Conservation (phyloP, 176 grass and related monocot genomes). For the Musa acuminata region DNA sequence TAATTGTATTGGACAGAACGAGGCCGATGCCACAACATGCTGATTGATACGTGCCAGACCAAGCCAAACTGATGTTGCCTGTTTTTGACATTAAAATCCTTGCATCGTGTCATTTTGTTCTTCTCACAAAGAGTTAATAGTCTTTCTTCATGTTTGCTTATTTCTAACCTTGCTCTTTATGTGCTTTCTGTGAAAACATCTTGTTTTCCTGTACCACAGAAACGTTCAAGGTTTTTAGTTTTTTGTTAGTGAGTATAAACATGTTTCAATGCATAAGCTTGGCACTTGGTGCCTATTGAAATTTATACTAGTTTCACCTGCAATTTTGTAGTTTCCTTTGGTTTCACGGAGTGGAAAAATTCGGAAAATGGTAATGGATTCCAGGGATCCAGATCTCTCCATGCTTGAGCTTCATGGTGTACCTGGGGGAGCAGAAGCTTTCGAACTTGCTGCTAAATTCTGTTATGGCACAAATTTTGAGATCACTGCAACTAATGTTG, state of each 20-base stretch:
- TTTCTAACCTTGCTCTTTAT: neutral
- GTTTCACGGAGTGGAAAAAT: slow-evolving; percentile 41
- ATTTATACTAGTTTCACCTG: neutral
- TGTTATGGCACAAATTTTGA: slow-evolving; percentile 48
- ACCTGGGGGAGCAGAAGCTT: slow-evolving; percentile 28
- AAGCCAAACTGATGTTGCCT: too few species aligned
- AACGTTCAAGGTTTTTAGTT: neutral
- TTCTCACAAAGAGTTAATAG: too few species aligned
- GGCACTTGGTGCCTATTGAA: neutral
- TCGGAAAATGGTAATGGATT: slow-evolving; percentile 39
- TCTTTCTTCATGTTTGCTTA: too few species aligned
- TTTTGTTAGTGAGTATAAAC: neutral
- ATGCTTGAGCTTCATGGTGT: slow-evolving; percentile 35
- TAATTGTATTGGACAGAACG: too few species aligned
- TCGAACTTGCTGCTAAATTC: slow-evolving; percentile 48
- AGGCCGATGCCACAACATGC: too few species aligned
- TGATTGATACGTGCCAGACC: too few species aligned
- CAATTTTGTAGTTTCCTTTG: slow-evolving; percentile 33
- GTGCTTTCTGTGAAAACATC: too few species aligned
- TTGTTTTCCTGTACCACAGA: too few species aligned
- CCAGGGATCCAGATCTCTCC: slow-evolving; percentile 31
- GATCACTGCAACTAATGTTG: slow-evolving; percentile 29
- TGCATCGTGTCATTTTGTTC: too few species aligned
- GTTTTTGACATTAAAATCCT: too few species aligned
- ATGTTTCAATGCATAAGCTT: neutral